Percentiles rank a stretch among this genome's conserved stretches.
Conservation (phyloP, 306 rosid genomes). For the Sesbania bispinosa region DNA sequence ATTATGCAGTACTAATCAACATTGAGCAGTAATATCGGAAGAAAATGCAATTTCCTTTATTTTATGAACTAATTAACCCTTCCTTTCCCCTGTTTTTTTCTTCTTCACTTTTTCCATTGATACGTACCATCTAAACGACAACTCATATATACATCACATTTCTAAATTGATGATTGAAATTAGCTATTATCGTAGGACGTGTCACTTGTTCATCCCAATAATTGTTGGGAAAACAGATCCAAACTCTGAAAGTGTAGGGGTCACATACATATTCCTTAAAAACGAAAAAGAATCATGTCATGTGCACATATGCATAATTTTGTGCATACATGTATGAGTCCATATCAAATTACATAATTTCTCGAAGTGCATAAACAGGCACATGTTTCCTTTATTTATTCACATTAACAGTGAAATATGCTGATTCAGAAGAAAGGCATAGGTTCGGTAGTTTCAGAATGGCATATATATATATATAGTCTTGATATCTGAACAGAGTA, state of each 20-base stretch:
- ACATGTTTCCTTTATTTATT: background rate
- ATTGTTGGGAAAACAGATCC: background rate
- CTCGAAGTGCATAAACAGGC: background rate
- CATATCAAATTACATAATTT: background rate
- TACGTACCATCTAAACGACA: background rate
- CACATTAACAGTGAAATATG: background rate
- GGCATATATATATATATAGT: too few species aligned
- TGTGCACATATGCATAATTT: constrained; percentile 13
- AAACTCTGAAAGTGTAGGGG: background rate
- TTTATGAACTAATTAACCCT: too few species aligned
- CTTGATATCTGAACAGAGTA: background rate
- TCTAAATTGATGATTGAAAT: background rate
- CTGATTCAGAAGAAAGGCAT: background rate
- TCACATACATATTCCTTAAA: background rate
- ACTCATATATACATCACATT: background rate
- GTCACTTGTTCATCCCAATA: background rate
- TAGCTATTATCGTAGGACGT: background rate
- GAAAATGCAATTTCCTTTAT: background rate
- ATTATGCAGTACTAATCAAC: too few species aligned
- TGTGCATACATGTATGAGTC: background rate
- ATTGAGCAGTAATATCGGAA: background rate
- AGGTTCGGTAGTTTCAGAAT: background rate
- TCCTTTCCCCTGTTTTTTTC: background rate
- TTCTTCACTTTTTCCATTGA: background rate
- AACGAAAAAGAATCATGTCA: background rate